Evolutionary conservation across 768 basidiomycete genomes (phyloP), one percentile per base, ranked within the genome.

Genomic region (Collybia sordida): DNA sequence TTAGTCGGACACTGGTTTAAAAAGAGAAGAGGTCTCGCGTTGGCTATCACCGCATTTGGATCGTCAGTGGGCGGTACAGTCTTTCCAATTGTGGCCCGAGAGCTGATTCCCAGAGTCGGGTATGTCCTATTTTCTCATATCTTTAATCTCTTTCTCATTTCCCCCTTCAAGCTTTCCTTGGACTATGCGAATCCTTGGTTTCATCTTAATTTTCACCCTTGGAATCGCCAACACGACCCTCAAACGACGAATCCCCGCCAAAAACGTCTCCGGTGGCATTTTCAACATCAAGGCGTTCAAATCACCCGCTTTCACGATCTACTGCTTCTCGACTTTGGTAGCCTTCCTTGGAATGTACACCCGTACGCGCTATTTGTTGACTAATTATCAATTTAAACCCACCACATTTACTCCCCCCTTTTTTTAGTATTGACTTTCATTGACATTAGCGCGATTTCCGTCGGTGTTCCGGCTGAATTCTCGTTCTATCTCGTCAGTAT

Each of bases 1-100:
- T 60, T 83, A 5, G 57, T 83, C 2, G 76, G 79, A 5, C 85
- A 88, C 55, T 88, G 85, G 85, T 88, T 87, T 64, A 71, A 77
- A 22, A 77, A 69, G 50, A 73, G 68, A 49, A 70, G 81, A 34
- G 77, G 80, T 0, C 52, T 82, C 3, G 86, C 81, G 0, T 63
- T 82, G 27, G 81, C 82, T 3, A 15, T 86, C 5, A 69, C 72
- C 6, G 79, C 86, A 0, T 59, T 75, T 6, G 83, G 86, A 0
- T 78, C 81, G 0, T 81, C 80, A 2, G 37, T 83, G 2, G 86
- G 86, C 7, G 85, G 87, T 6, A 84, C 80, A 0, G 45, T 84
- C 1, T 79, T 84, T 48, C 86, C 86, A 1, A 79, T 86, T 35
- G 68, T 72, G 6, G 73, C 80, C 2, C 71, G 78, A n/a, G 77